Percentiles rank a stretch among this genome's conserved stretches.
Conservation (phyloP, 2,329 filamentous ascomycete genomes). For the Botrytis fragariae region DNA sequence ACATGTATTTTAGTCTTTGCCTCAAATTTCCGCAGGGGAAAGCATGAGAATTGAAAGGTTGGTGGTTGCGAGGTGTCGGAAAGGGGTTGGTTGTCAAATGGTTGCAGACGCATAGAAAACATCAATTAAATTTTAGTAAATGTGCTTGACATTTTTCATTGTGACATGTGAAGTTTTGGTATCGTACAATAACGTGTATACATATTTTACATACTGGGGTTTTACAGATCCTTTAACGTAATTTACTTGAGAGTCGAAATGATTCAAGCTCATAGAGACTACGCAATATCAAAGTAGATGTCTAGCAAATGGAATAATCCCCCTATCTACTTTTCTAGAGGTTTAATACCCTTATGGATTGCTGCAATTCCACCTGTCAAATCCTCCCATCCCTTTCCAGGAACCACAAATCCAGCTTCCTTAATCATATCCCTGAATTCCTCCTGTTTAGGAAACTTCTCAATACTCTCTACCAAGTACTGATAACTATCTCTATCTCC, state of each 20-base stretch:
- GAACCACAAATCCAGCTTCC: slow-evolving; percentile 80
- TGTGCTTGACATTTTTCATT: background rate
- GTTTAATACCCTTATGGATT: slow-evolving; percentile 96
- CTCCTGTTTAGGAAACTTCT: slow-evolving; percentile 82
- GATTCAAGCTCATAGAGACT: slow-evolving; percentile 16
- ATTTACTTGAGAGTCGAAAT: background rate
- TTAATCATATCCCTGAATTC: slow-evolving; percentile 82
- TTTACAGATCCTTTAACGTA: background rate
- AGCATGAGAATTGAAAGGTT: slow-evolving; percentile 32
- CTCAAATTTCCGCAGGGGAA: slow-evolving; percentile 24
- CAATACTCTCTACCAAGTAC: slow-evolving; percentile 97
- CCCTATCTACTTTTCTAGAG: slow-evolving; percentile 34
- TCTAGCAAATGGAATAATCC: background rate
- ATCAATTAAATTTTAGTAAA: slow-evolving; percentile 14
- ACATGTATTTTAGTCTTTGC: slow-evolving; percentile 39
- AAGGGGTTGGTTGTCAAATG: background rate
- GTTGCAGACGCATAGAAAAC: slow-evolving; percentile 14
- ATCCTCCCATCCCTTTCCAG: slow-evolving; percentile 82
- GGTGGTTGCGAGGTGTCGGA: slow-evolving; percentile 23
- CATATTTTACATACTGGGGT: background rate
- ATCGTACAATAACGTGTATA: slow-evolving; percentile 5
- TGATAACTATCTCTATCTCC: slow-evolving; percentile 95
- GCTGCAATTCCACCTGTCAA: slow-evolving; percentile 89
- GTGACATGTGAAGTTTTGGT: background rate
- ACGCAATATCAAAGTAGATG: background rate